These are phyloP conservation scores for Pharnaceum exiguum DNA, from an alignment of 148 eudicot species.

Conservation along the genomic window DNA sequence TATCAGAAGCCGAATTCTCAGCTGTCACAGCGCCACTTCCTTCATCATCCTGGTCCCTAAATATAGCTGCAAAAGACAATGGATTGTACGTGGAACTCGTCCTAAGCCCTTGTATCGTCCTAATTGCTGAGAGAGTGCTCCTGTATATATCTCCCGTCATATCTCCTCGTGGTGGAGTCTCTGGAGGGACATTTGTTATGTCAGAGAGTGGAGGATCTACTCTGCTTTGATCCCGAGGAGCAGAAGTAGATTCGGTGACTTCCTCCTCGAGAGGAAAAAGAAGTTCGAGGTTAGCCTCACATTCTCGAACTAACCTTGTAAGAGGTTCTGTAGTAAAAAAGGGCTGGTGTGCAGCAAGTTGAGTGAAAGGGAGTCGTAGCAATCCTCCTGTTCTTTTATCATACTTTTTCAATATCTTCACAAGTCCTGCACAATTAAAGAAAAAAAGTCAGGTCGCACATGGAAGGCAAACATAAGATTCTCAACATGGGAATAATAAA, in stretches of 20 bases:
- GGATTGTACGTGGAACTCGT: constrained; percentile 84
- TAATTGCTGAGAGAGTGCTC: constrained; percentile 74
- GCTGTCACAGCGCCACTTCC: constrained; percentile 74
- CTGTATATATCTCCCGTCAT: constrained; percentile 49
- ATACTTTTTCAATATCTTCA: constrained; percentile 85
- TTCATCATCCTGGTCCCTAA: constrained; percentile 62
- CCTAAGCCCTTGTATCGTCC: constrained; percentile 73
- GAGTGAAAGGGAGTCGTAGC: constrained; percentile 75
- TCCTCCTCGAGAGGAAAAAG: constrained; percentile 89
- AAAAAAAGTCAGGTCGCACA: constrained; percentile 3
- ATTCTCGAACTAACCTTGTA: constrained; percentile 70
- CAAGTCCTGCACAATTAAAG: constrained; percentile 49
- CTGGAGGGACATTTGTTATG: constrained; percentile 25
- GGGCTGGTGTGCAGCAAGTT: constrained; percentile 72
- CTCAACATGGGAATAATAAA: too few species aligned
- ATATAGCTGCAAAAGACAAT: constrained; percentile 57
- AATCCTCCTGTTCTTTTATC: constrained; percentile 90
- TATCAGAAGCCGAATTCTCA: constrained; percentile 56
- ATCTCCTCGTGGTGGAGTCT: constrained; percentile 42
- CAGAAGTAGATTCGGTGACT: constrained; percentile 53
- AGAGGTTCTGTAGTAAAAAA: constrained; percentile 88
- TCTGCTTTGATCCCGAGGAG: constrained; percentile 17
- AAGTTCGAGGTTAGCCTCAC: constrained; percentile 81
- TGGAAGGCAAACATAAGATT: too few species aligned
- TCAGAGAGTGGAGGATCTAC: constrained; percentile 21